Base-by-base conservation (phyloP, 1,139 yeast species). In the Saccharomyces hybrid region DNA sequence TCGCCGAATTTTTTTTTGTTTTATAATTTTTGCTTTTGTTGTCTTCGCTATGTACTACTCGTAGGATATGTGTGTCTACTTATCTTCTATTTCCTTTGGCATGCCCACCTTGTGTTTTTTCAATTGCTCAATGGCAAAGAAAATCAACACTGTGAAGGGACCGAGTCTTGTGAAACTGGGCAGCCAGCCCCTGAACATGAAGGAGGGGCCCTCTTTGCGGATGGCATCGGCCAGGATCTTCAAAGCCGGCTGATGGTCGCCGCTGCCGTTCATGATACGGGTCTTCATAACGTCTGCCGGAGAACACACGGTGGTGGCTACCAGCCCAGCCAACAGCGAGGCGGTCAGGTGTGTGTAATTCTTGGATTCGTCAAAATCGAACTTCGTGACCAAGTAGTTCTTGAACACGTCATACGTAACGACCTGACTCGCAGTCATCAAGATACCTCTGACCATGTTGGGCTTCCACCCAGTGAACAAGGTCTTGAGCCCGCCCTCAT, bases 251-350 rank as follows among this genome's bases (percentile, higher is more conserved):
- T 72, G 73, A 51, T 75, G 76, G 19, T 74, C 73, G n/a, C 71
- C 56, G 12, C 79, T 79, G 50, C 85, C 80, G 62, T 86, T 85
- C 96, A 89, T 89, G 57, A 88, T 85, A 66, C 95, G 77, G 1
- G 96, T 89, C 71, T 88, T 89, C 52, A 89, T 85, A 8, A 89
- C 97, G 70, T 89, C 96, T 8, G 93, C 96, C 0, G 96, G 96
- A 1, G 95, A 86, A 69, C 96, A 89, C 21, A 88, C 86, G 0
- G 96, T 89, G 1, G 96, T 88, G 4, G 96, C 96, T 9, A 88
- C 90, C 42, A 88, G 74, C 11, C 96, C 96, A 0, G 96, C 95
- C 59, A 86, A 68, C 56, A 88, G 74, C 2, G 91, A 84, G 0
- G 95, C 88, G 34, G 83, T 68, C 66, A 89, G 88, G 69, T 88